These are phyloP conservation scores for Takashimella koratensis DNA, from an alignment of 1,284 basidiomycete genomes.

Conservation along the genomic window DNA sequence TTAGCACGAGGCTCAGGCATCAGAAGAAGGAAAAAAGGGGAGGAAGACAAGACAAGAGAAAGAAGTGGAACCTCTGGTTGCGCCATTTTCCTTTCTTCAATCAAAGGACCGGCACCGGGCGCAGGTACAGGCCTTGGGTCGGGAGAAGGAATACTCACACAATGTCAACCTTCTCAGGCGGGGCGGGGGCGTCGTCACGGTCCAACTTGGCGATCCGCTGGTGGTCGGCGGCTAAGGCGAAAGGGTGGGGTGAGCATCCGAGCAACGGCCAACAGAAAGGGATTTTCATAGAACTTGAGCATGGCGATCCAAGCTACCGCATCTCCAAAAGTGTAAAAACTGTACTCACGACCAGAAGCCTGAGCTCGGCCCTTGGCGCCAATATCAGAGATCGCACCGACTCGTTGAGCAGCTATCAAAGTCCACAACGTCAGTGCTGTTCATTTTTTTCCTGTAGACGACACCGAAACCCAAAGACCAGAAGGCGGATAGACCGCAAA, in stretches of 20 bases:
- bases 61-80: no score
- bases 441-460: not conserved
- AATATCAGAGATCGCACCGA: conserved; percentile 20
- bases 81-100: no score
- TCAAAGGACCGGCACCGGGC: no score
- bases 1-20: no score
- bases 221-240: conserved; percentile 73
- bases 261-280: not conserved
- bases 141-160: conserved; percentile 28
- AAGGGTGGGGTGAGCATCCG: not conserved
- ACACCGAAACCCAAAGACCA: not conserved
- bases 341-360: conserved; percentile 9
- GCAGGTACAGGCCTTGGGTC: no score
- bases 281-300: not conserved
- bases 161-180: conserved; percentile 72
- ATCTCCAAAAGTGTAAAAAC: not conserved
- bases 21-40: no score
- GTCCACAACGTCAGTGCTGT: conserved; percentile 3
- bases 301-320: not conserved
- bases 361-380: conserved; percentile 17
- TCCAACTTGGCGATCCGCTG: conserved; percentile 90
- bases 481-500: not conserved
- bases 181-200: conserved; percentile 92
- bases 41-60: not conserved
- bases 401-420: conserved; percentile 11